Evolutionary conservation across 139 green algal species (phyloP).

Genomic region (Chlorella sorokiniana): DNA sequence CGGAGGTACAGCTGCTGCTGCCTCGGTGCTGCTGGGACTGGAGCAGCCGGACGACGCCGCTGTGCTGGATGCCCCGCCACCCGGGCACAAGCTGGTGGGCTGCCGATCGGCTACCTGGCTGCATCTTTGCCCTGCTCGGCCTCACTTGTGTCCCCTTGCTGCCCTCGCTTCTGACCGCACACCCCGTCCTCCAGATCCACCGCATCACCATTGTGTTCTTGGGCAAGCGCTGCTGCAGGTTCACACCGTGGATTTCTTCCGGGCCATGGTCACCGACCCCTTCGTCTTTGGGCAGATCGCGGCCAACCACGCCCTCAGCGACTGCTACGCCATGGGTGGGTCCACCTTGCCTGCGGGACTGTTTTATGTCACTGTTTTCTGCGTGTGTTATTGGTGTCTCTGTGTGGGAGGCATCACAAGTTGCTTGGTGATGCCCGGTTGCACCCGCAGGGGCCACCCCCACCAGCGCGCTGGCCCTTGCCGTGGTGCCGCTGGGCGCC

Average conservation of each 20-base stretch:
- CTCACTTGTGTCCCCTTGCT: not conserved
- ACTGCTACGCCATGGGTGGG: constrained; percentile 83
- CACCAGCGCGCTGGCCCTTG: constrained; percentile 75
- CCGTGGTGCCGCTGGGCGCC: constrained; percentile 66
- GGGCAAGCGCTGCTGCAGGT: no score
- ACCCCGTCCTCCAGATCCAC: no score
- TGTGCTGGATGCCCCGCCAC: constrained; percentile 55
- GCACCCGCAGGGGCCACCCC: constrained; percentile 62
- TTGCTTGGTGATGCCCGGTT: not conserved
- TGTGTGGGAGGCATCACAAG: not conserved
- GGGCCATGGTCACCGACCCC: constrained; percentile 73
- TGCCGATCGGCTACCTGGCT: not conserved
- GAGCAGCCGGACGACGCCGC: constrained; percentile 74
- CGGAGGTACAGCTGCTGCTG: no score
- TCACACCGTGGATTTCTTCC: constrained; percentile 92
- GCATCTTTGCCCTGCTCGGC: not conserved
- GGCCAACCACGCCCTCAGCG: constrained; percentile 79
- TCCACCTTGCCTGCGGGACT: not conserved
- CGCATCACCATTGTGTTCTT: no score
- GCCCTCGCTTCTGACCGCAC: not conserved
- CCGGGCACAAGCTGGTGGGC: constrained; percentile 58
- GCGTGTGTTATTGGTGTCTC: not conserved
- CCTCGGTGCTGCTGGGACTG: constrained; percentile 61
- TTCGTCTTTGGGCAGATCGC: constrained; percentile 86
- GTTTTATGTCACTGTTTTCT: not conserved